These are phyloP conservation scores for Fusarium succisae DNA, from an alignment of 2,329 filamentous ascomycete species.

Conservation along the genomic window DNA sequence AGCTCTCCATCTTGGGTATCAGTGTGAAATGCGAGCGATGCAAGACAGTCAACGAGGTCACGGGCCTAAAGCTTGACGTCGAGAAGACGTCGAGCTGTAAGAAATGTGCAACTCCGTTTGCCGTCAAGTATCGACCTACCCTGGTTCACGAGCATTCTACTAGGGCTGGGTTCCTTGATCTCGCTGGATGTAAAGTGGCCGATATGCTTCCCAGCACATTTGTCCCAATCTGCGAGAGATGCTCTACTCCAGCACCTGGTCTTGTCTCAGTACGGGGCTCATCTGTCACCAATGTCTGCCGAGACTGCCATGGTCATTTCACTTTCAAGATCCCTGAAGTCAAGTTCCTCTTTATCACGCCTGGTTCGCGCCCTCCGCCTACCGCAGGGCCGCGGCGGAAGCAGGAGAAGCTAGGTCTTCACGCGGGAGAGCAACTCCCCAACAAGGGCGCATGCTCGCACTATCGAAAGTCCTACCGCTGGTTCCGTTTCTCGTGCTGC, in stretches of 20 bases:
- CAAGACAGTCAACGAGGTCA: conserved; percentile 76
- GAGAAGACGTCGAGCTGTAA: conserved; percentile 65
- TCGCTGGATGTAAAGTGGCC: conserved; percentile 76
- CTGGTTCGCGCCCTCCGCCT: conserved; percentile 56
- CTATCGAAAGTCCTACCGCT: conserved; percentile 67
- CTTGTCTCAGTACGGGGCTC: conserved; percentile 80
- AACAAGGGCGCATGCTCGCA: conserved; percentile 64
- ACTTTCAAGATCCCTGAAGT: conserved; percentile 81
- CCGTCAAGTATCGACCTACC: conserved; percentile 69
- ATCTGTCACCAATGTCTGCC: conserved; percentile 76
- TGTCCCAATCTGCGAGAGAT: conserved; percentile 79
- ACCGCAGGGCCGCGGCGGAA: conserved; percentile 55
- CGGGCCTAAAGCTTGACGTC: conserved; percentile 66
- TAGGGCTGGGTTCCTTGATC: conserved; percentile 81
- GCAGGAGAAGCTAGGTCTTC: conserved; percentile 65
- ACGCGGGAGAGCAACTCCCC: conserved; percentile 65
- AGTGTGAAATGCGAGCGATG: conserved; percentile 83
- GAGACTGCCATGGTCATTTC: conserved; percentile 82
- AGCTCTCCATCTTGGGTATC: conserved; percentile 72
- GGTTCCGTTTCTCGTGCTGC: conserved; percentile 74
- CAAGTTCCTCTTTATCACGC: conserved; percentile 77
- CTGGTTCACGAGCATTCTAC: conserved; percentile 77
- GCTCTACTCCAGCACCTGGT: conserved; percentile 75
- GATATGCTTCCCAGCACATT: conserved; percentile 85
- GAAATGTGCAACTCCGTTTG: conserved; percentile 65